Conservation (phyloP, 768 basidiomycete species). For the Phaffia tasmanica region DNA sequence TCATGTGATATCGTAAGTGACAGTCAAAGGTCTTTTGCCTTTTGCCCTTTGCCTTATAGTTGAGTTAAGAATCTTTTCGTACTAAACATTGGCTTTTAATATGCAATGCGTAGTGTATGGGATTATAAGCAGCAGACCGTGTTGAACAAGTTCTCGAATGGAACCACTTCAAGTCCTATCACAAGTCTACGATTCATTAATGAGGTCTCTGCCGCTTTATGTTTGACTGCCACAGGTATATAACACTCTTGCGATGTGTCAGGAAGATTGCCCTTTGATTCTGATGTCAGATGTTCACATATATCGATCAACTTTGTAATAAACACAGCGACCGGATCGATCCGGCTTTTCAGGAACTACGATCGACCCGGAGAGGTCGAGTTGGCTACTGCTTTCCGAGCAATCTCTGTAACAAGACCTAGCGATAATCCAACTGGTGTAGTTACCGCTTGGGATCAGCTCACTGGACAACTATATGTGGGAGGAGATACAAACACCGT, state of each 20-base stretch:
- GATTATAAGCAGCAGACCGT: conserved; percentile 79
- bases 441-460: conserved; percentile 87
- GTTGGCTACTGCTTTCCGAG: conserved; percentile 90
- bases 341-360: conserved; percentile 86
- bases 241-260: conserved; percentile 10
- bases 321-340: conserved; percentile 68
- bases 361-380: conserved; percentile 66
- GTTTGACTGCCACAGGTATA: conserved; percentile 75
- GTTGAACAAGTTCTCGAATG: conserved; percentile 76
- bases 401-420: conserved; percentile 46
- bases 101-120: conserved; percentile 55
- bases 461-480: conserved; percentile 68
- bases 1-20: conserved; percentile 67
- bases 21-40: neutral
- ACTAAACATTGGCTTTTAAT: neutral
- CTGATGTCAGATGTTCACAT: too few relatives aligned
- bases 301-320: conserved; percentile 1
- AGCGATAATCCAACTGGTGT: conserved; percentile 59
- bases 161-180: conserved; percentile 69
- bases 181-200: conserved; percentile 88
- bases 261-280: neutral
- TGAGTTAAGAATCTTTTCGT: neutral
- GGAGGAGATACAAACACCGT: conserved; percentile 84
- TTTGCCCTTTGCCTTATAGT: neutral
- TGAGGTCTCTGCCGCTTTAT: conserved; percentile 83